Evolutionary conservation across 352 stramenopile species (phyloP).

Genomic region (Elongisporangium prolatum): DNA sequence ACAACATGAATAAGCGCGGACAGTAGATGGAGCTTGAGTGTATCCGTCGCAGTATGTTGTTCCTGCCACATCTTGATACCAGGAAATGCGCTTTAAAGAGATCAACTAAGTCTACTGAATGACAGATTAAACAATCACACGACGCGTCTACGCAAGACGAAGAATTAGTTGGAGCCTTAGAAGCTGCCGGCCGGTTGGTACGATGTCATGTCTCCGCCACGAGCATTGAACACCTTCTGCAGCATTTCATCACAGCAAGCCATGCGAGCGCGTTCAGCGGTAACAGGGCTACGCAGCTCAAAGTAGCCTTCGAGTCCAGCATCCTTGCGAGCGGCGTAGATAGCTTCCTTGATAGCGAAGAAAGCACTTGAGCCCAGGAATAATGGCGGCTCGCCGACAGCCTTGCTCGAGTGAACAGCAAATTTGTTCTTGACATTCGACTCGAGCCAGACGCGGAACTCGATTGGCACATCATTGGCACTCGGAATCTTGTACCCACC

Average conservation of each 20-base stretch:
- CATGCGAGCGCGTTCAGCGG: constrained; percentile 81
- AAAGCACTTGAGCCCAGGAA: constrained; percentile 93
- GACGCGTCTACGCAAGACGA: neutral
- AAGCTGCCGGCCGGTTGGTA: constrained; percentile 70
- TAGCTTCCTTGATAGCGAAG: constrained; percentile 95
- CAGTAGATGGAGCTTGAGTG: neutral
- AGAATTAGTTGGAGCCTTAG: constrained; percentile 11
- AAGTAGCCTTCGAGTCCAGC: constrained; percentile 60
- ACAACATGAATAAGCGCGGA: neutral
- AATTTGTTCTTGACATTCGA: constrained; percentile 92
- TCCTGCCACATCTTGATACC: neutral
- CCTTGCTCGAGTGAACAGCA: constrained; percentile 95
- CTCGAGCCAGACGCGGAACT: constrained; percentile 94
- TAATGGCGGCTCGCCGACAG: constrained; percentile 94
- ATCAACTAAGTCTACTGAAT: neutral
- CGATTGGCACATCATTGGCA: constrained; percentile 93
- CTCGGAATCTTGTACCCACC: constrained; percentile 97
- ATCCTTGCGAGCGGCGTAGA: constrained; percentile 79
- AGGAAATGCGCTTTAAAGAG: neutral
- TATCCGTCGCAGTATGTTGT: neutral
- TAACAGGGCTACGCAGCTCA: constrained; percentile 73
- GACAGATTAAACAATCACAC: neutral
- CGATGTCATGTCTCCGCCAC: constrained; percentile 46
- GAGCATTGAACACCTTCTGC: constrained; percentile 62
- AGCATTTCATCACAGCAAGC: constrained; percentile 65